These are phyloP conservation scores for Trichophyton mentagrophytes DNA, from an alignment of 2,329 filamentous ascomycete genomes.

Conservation along the genomic window DNA sequence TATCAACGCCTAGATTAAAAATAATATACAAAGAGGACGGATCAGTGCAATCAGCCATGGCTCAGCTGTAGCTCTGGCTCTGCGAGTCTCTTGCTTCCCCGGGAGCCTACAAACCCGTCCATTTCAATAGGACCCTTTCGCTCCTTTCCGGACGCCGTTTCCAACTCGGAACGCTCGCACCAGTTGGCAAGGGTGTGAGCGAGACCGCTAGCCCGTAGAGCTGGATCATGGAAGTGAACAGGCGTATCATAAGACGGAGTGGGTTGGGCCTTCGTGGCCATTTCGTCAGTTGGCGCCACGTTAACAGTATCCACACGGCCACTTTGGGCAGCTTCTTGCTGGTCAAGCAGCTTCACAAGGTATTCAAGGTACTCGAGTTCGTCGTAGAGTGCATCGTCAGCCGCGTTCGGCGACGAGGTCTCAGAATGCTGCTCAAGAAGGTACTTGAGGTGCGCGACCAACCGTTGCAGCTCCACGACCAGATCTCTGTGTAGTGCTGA, in stretches of 20 bases:
- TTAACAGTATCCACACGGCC: background rate
- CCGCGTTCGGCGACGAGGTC: background rate
- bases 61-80: background rate
- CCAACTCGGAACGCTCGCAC: conserved; percentile 9
- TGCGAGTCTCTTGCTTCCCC: too few relatives aligned
- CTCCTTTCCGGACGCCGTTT: conserved; percentile 4
- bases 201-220: background rate
- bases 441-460: conserved; percentile 9
- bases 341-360: conserved; percentile 6
- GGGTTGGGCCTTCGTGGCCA: background rate
- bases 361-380: conserved; percentile 8
- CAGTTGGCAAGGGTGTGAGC: conserved; percentile 5
- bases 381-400: background rate
- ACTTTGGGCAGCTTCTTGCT: conserved; percentile 1
- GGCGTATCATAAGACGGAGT: background rate
- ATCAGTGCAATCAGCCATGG: background rate
- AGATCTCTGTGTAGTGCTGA: conserved; percentile 23
- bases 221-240: too few relatives aligned
- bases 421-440: background rate
- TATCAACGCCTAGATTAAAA: background rate
- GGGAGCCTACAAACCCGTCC: background rate
- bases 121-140: background rate
- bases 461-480: conserved; percentile 22
- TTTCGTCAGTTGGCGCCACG: background rate
- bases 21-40: background rate